Percentiles rank a stretch among this genome's conserved stretches.
phyloP scores from a whole-genome alignment of 1,284 basidiomycete genomes.

The Peniophora sp. region DNA sequence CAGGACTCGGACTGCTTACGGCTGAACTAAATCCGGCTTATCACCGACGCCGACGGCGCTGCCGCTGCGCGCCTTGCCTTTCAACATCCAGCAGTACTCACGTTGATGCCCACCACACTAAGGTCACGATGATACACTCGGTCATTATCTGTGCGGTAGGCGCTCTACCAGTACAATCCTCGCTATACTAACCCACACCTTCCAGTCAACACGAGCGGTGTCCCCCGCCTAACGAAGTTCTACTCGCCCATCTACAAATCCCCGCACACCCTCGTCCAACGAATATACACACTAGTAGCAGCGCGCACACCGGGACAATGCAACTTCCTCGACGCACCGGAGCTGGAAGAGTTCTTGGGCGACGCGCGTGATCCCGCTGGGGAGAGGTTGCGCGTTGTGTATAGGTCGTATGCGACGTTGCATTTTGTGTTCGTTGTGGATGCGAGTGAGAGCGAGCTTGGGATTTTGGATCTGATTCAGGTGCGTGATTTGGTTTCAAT shows the following conservation, averaged over 20 bases:
- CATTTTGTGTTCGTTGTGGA: slow-evolving; percentile 98
- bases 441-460: slow-evolving; percentile 90
- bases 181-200: slow-evolving; percentile 12
- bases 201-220: slow-evolving; percentile 80
- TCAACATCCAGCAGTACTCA: neutral
- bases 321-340: slow-evolving; percentile 90
- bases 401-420: slow-evolving; percentile 87
- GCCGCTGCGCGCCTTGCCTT: too few species aligned
- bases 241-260: slow-evolving; percentile 82
- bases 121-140: slow-evolving; percentile 75
- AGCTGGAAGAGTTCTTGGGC: slow-evolving; percentile 70
- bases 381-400: slow-evolving; percentile 70
- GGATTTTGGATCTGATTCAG: slow-evolving; percentile 95
- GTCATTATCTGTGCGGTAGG: slow-evolving; percentile 58
- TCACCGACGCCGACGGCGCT: too few species aligned
- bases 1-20: too few species aligned
- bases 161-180: neutral
- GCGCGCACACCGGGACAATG: slow-evolving; percentile 74
- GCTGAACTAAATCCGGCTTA: too few species aligned
- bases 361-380: slow-evolving; percentile 26
- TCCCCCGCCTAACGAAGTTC: slow-evolving; percentile 93
- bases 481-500: slow-evolving; percentile 33
- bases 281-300: slow-evolving; percentile 81
- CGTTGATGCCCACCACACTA: neutral
- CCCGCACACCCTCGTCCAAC: slow-evolving; percentile 65